phyloP scores from a whole-genome alignment of 2,329 filamentous ascomycete species.

The Aspergillus novofumigatus region DNA sequence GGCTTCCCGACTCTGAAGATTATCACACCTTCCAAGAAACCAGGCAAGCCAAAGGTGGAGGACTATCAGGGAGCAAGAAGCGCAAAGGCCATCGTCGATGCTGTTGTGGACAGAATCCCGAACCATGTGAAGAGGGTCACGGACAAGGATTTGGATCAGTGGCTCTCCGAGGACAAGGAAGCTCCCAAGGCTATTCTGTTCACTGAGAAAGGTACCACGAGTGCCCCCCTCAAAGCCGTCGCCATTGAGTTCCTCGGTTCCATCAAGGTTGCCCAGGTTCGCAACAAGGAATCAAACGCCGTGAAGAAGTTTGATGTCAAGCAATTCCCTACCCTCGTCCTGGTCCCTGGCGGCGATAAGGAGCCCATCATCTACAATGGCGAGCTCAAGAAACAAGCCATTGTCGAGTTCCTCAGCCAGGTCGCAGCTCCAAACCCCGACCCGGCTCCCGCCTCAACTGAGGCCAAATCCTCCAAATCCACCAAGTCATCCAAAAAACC shows the following conservation, averaged over 20 bases:
- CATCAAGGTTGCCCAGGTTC: slow-evolving; percentile 75
- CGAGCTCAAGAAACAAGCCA: slow-evolving; percentile 76
- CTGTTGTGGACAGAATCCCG: slow-evolving; percentile 80
- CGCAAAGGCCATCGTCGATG: slow-evolving; percentile 83
- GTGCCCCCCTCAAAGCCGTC: slow-evolving; percentile 73
- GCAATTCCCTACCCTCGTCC: slow-evolving; percentile 74
- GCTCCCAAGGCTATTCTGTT: slow-evolving; percentile 85
- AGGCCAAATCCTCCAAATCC: slow-evolving; percentile 35
- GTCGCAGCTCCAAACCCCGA: slow-evolving; percentile 75
- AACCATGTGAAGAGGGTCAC: slow-evolving; percentile 82
- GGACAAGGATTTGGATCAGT: slow-evolving; percentile 73
- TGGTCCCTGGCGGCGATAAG: slow-evolving; percentile 68
- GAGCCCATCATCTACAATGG: slow-evolving; percentile 72
- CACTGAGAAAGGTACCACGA: slow-evolving; percentile 86
- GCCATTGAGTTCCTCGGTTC: slow-evolving; percentile 86
- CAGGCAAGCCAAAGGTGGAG: slow-evolving; percentile 74
- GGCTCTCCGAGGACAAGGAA: slow-evolving; percentile 64
- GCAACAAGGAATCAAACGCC: slow-evolving; percentile 70
- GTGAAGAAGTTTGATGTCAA: slow-evolving; percentile 71
- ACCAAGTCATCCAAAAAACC: no score
- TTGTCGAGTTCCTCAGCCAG: slow-evolving; percentile 79
- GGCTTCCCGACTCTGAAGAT: slow-evolving; percentile 97
- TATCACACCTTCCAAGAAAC: slow-evolving; percentile 76
- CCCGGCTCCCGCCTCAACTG: slow-evolving; percentile 49
- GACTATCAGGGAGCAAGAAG: slow-evolving; percentile 83